Evolutionary conservation across 352 stramenopile genomes (phyloP).

Genomic region (Aphanomyces astaci): DNA sequence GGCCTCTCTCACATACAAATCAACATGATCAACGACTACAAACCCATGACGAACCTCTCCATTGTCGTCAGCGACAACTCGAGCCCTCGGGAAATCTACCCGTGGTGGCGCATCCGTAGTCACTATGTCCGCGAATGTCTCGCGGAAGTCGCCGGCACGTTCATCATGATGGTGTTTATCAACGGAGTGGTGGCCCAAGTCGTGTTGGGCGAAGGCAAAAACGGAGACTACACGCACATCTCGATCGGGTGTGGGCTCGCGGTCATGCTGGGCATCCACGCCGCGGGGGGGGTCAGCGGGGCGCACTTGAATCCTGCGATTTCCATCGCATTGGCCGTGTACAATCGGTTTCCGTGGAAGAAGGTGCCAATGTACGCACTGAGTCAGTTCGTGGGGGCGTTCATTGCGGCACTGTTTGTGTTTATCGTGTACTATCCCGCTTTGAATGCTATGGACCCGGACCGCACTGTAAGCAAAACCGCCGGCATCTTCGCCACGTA

Average conservation of each 20-base stretch:
- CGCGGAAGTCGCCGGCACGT: constrained; percentile 34
- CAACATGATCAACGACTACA: too few species aligned
- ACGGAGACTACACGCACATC: constrained; percentile 40
- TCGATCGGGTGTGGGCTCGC: constrained; percentile 59
- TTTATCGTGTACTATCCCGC: constrained; percentile 34
- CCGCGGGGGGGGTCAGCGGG: constrained; percentile 43
- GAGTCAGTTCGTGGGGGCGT: constrained; percentile 45
- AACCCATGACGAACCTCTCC: too few species aligned
- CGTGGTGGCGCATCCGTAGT: constrained; percentile 27
- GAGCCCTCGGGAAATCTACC: too few species aligned
- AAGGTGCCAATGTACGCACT: constrained; percentile 52
- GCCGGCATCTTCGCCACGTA: constrained; percentile 32
- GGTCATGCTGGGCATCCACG: constrained; percentile 59
- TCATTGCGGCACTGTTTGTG: constrained; percentile 33
- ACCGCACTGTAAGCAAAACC: constrained; percentile 24
- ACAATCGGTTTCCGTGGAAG: constrained; percentile 41
- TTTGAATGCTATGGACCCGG: constrained; percentile 26
- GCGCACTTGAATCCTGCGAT: constrained; percentile 62
- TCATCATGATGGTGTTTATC: constrained; percentile 40
- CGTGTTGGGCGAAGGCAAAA: constrained; percentile 28
- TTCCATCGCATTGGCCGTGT: constrained; percentile 44
- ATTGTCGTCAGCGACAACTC: too few species aligned
- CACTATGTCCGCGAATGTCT: constrained; percentile 28
- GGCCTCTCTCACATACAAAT: too few species aligned
- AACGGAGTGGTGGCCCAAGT: constrained; percentile 33